Evolutionary conservation across 2,329 filamentous ascomycete species (phyloP).

Genomic region (Phyllosticta capitalensis): DNA sequence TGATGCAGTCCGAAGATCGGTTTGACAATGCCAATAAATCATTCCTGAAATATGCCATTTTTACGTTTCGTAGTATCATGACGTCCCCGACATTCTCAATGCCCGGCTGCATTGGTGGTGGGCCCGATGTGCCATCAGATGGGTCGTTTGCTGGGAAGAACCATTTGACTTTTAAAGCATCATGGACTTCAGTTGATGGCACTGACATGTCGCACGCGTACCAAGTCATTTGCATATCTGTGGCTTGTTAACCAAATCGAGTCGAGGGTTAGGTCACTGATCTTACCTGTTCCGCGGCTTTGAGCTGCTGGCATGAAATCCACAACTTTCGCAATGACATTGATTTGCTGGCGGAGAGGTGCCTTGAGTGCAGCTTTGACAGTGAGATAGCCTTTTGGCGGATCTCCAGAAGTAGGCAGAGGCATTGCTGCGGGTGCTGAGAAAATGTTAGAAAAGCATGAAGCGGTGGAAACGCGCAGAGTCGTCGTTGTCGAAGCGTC

Average conservation of each 20-base stretch:
- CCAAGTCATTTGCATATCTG: conserved; percentile 3
- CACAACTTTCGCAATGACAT: conserved; percentile 7
- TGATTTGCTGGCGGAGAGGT: not conserved
- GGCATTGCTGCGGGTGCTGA: conserved; percentile 1
- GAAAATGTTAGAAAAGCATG: too few species aligned
- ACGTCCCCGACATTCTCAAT: conserved; percentile 48
- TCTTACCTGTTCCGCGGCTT: not conserved
- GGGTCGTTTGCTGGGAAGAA: not conserved
- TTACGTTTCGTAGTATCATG: conserved; percentile 45
- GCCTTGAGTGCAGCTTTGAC: not conserved
- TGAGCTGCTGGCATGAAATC: not conserved
- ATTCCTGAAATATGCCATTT: not conserved
- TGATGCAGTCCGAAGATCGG: conserved; percentile 4
- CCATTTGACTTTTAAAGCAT: not conserved
- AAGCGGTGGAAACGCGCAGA: too few species aligned
- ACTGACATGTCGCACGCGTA: conserved; percentile 16
- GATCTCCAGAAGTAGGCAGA: not conserved
- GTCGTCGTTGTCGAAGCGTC: too few species aligned
- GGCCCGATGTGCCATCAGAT: too few species aligned
- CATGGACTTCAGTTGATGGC: not conserved
- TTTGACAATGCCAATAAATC: not conserved
- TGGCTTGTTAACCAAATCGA: not conserved
- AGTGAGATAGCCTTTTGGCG: conserved; percentile 1
- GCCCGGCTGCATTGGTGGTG: too few species aligned
- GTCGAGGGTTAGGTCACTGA: not conserved